Conservation (phyloP, 345 rosid genomes). For the thale cress (Arabidopsis thaliana) region DNA sequence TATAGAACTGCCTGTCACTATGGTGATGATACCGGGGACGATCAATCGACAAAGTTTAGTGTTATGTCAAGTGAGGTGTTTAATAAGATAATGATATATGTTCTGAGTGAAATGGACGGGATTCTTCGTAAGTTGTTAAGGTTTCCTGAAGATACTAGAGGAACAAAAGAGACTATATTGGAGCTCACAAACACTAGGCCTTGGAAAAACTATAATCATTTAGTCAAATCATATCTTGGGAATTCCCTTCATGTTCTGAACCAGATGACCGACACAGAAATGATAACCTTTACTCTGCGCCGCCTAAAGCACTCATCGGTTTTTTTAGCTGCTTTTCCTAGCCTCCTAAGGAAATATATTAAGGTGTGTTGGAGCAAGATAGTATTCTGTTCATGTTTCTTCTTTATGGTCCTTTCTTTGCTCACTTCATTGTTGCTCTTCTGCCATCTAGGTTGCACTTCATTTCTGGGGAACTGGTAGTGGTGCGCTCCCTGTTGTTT, state of each 20-base stretch:
- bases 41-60: conserved; percentile 61
- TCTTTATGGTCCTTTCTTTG: conserved; percentile 4
- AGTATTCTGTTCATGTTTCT: conserved; percentile 22
- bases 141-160: conserved; percentile 62
- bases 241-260: conserved; percentile 88
- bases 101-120: conserved; percentile 83
- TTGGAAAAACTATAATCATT: conserved; percentile 85
- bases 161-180: conserved; percentile 69
- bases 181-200: conserved; percentile 60
- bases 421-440: conserved; percentile 23
- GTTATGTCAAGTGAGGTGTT: conserved; percentile 83
- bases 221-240: conserved; percentile 93
- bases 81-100: conserved; percentile 83
- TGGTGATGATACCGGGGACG: conserved; percentile 85
- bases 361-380: conserved; percentile 57
- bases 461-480: conserved; percentile 98
- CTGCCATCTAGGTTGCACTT: conserved; percentile 64
- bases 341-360: conserved; percentile 77
- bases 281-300: conserved; percentile 83
- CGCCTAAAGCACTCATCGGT: conserved; percentile 76
- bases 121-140: conserved; percentile 74
- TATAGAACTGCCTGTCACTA: conserved; percentile 94
- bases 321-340: conserved; percentile 82
- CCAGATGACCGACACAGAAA: conserved; percentile 91
- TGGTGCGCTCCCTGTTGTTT: conserved; percentile 81